Percentiles rank a stretch among this genome's conserved stretches.
Evolutionary conservation across 345 rosid species (phyloP).

Genomic region (Cochlearia excelsa): DNA sequence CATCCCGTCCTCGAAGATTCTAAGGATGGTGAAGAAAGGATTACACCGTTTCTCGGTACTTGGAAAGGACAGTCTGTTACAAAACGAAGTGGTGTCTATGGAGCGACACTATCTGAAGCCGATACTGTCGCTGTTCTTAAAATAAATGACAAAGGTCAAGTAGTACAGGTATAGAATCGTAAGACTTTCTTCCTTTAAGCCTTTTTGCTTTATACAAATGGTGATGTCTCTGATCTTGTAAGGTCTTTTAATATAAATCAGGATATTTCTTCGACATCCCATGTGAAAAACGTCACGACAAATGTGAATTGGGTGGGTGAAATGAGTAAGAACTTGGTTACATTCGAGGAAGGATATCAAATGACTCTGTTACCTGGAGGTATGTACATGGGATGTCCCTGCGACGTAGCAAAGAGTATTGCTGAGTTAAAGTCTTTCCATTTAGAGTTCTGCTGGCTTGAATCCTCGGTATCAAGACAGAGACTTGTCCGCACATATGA

Average conservation of each 20-base stretch:
- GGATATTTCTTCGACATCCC: conserved; percentile 52
- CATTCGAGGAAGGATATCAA: conserved; percentile 72
- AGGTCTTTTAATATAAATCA: conserved; percentile 27
- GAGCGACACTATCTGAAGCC: conserved; percentile 75
- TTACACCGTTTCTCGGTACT: conserved; percentile 71
- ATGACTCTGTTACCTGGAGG: conserved; percentile 73
- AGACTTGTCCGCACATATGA: conserved; percentile 79
- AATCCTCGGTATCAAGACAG: conserved; percentile 63
- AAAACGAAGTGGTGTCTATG: conserved; percentile 89
- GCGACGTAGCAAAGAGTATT: conserved; percentile 58
- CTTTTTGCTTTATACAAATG: not conserved
- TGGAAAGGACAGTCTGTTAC: conserved; percentile 89
- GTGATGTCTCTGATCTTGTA: not conserved
- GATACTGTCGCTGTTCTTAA: conserved; percentile 55
- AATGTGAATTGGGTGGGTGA: conserved; percentile 68
- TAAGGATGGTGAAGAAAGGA: conserved; percentile 47
- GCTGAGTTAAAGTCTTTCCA: conserved; percentile 75
- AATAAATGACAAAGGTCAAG: conserved; percentile 59
- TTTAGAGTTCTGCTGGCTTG: conserved; percentile 86
- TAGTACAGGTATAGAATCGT: conserved; percentile 53
- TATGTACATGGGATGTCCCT: conserved; percentile 85
- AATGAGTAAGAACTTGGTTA: conserved; percentile 50
- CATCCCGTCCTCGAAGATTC: conserved; percentile 55
- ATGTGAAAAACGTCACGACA: conserved; percentile 39
- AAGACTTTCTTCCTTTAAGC: not conserved